Percentiles rank a stretch among this genome's conserved stretches.
Evolutionary conservation across 768 basidiomycete species (phyloP).

Genomic region (Rhodotorula babjevae): DNA sequence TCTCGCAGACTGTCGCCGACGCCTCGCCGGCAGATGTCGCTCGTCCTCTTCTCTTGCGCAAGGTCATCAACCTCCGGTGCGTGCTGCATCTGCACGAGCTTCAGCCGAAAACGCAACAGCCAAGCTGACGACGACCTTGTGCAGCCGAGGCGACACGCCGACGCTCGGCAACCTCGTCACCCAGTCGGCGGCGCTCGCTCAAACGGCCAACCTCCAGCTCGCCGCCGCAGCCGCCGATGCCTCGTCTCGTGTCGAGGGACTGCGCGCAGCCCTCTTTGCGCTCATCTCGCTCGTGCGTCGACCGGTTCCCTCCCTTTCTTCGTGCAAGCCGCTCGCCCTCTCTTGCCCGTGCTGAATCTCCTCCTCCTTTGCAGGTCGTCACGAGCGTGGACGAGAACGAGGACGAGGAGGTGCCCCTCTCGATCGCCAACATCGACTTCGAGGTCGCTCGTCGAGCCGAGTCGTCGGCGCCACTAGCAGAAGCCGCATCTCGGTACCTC

Average conservation of each 20-base stretch:
- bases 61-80: constrained; percentile 43
- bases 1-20: not conserved
- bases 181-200: constrained; percentile 18
- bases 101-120: no score
- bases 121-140: no score
- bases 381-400: constrained; percentile 10
- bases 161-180: constrained; percentile 28
- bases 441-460: constrained; percentile 41
- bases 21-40: constrained; percentile 43
- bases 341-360: not conserved
- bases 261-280: constrained; percentile 6
- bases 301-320: fast-evolving
- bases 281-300: constrained; percentile 27
- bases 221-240: constrained; percentile 6
- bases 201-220: constrained; percentile 25
- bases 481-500: constrained; percentile 22
- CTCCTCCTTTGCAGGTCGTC: not conserved
- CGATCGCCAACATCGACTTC: constrained; percentile 38
- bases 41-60: constrained; percentile 39
- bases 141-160: constrained; percentile 21
- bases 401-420: not conserved
- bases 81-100: no score
- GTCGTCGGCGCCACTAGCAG: constrained; percentile 60
- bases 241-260: not conserved
- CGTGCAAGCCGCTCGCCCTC: no score